These are phyloP conservation scores for Apophysomyces elegans DNA, from an alignment of 371 early-diverging fungal species.

Conservation along the genomic window DNA sequence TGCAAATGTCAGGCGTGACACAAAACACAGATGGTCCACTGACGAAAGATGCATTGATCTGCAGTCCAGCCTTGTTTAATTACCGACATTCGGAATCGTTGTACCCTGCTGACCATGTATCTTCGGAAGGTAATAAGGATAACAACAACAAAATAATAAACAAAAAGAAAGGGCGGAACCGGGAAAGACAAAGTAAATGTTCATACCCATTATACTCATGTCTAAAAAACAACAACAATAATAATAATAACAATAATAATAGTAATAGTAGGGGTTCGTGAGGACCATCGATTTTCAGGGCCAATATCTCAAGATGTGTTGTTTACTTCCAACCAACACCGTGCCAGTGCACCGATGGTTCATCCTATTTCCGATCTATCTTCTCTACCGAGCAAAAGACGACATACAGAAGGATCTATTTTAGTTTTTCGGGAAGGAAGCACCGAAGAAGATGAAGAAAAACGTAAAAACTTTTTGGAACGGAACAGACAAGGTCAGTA, in stretches of 20 bases:
- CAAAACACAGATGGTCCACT: background rate
- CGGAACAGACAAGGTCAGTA: constrained; percentile 76
- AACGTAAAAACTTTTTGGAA: constrained; percentile 80
- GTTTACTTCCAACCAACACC: background rate
- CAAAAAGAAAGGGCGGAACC: too few relatives aligned
- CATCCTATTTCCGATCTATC: background rate
- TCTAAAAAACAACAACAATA: too few relatives aligned
- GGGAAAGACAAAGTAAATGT: too few relatives aligned
- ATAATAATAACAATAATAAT: too few relatives aligned
- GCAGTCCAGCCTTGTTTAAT: background rate
- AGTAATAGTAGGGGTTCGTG: too few relatives aligned
- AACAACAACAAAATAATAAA: too few relatives aligned
- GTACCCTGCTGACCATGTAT: too few relatives aligned
- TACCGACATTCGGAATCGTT: background rate
- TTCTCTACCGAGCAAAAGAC: background rate
- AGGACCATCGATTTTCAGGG: too few relatives aligned
- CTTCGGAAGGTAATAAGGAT: too few relatives aligned
- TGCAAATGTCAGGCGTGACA: background rate
- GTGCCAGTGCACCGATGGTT: background rate
- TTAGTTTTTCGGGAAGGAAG: background rate
- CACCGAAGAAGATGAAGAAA: constrained; percentile 60
- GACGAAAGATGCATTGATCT: background rate
- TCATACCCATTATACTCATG: too few relatives aligned
- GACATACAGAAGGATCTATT: constrained; percentile 7
- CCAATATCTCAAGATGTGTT: background rate